Evolutionary conservation across 257 asterid genomes (phyloP).

Genomic region (Linaria vulgaris): DNA sequence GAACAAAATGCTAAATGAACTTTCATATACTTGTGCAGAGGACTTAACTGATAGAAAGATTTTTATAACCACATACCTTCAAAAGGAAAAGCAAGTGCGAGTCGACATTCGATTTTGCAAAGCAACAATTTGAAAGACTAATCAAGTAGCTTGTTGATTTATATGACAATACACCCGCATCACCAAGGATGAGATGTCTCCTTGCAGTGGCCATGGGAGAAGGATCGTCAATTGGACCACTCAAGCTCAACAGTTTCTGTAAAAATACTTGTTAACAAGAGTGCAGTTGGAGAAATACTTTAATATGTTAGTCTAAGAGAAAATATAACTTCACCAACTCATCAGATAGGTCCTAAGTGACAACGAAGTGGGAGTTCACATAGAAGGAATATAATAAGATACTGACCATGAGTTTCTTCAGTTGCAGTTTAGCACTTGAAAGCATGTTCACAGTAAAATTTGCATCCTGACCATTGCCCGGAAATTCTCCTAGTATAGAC

Average conservation of each 20-base stretch:
- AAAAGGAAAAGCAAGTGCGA: constrained; percentile 72
- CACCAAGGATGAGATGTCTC: constrained; percentile 60
- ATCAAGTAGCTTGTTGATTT: constrained; percentile 74
- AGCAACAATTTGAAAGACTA: constrained; percentile 62
- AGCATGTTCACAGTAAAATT: constrained; percentile 63
- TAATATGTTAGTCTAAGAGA: constrained; percentile 16
- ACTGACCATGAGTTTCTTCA: constrained; percentile 79
- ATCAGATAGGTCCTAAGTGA: neutral
- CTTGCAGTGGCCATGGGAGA: constrained; percentile 68
- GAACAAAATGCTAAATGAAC: neutral
- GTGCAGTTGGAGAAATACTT: constrained; percentile 12
- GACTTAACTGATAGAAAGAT: neutral
- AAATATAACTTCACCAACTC: constrained; percentile 19
- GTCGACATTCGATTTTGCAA: constrained; percentile 65
- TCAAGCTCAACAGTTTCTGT: constrained; percentile 57
- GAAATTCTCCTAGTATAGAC: constrained; percentile 64
- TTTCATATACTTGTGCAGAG: neutral
- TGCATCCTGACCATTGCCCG: constrained; percentile 47
- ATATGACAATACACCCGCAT: constrained; percentile 61
- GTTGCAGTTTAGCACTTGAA: constrained; percentile 62
- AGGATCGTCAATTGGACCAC: constrained; percentile 87
- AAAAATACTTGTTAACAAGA: constrained; percentile 36
- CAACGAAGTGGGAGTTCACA: neutral
- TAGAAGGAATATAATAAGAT: constrained; percentile 10
- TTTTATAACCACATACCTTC: constrained; percentile 56